These are phyloP conservation scores for Mortierella sp. DNA, from an alignment of 371 early-diverging fungal genomes.

Conservation along the genomic window DNA sequence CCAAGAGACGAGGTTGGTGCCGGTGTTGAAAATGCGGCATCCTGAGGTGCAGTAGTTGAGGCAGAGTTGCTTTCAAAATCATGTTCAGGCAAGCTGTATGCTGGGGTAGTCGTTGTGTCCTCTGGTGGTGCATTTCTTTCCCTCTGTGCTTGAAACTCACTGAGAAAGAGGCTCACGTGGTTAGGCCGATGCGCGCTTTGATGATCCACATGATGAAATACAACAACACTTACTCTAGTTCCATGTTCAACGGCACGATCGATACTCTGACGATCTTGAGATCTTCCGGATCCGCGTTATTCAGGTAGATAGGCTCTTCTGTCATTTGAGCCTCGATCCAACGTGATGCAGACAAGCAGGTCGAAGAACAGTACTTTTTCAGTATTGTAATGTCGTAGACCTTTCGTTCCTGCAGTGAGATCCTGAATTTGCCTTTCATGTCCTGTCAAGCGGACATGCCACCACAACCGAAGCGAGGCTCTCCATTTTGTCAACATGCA, in stretches of 20 bases:
- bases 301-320: constrained; percentile 69
- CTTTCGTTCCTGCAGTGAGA: constrained; percentile 68
- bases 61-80: constrained; percentile 2
- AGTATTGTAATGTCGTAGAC: constrained; percentile 73
- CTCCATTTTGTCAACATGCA: too few species aligned
- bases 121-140: background rate
- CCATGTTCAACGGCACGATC: constrained; percentile 47
- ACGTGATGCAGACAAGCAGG: constrained; percentile 68
- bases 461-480: background rate
- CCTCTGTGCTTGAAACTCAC: constrained; percentile 34
- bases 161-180: too few species aligned
- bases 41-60: background rate
- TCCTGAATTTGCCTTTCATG: constrained; percentile 61
- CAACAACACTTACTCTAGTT: constrained; percentile 27
- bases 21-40: background rate
- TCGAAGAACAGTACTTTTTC: constrained; percentile 69
- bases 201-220: background rate
- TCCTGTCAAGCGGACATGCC: constrained; percentile 35
- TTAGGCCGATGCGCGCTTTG: too few species aligned
- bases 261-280: constrained; percentile 26
- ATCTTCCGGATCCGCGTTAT: constrained; percentile 32
- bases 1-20: constrained; percentile 9
- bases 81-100: constrained; percentile 24
- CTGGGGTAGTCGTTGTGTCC: constrained; percentile 6
- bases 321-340: constrained; percentile 70